Base-by-base conservation (phyloP, 2,329 filamentous ascomycete genomes). In the Cercospora zeina region DNA sequence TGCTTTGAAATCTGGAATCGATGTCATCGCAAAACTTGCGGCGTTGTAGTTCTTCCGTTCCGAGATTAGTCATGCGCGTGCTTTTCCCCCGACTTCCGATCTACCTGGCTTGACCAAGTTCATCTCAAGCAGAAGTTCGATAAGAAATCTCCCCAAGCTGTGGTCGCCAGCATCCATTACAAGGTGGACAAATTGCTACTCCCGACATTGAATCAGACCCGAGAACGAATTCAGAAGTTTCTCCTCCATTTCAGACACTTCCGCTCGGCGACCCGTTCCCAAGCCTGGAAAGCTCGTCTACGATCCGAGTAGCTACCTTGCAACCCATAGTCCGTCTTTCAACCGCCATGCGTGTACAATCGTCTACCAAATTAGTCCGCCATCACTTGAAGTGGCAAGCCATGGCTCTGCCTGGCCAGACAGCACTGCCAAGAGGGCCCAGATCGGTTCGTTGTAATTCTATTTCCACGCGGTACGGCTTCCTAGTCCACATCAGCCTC, bases 1-100 rank as follows among this genome's bases (percentile, higher is more conserved):
- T 53, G 49, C 49, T 53, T 53, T 53, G 49, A 53, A 53, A 53
- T 53, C 49, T 53, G 30, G 27, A 53, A 53, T 31, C 31, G 27
- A 53, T 53, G 49, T 53, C 49, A 53, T 53, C 49, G 49, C 49
- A 49, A 7, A 19, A 13, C 4, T 30, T 16, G 33, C 49, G 49
- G 27, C 27, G 5, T 11, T 6, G 4, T 14, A 3, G 30, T 53
- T 53, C 27, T 13, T 53, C 49, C 49, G 49, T 8, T n/a, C 42
- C 42, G 42, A 27, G 42, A 5, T 49, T 49, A 27, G 42, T 30
- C 42, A 49, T 47, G 1, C 4, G 5, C 21, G 8, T 13, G 7
- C 21, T 1, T 21, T 14, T 16, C 3, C 7, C 8, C 7, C 9
- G 8, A 10, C 6, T 8, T 21, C 5, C 27, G 42, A n/a, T 24